A percentile compares a stretch with the other conserved stretches of the same genome.
Evolutionary conservation across 2,329 filamentous ascomycete genomes (phyloP).

Genomic region (Beauveria caledonica): DNA sequence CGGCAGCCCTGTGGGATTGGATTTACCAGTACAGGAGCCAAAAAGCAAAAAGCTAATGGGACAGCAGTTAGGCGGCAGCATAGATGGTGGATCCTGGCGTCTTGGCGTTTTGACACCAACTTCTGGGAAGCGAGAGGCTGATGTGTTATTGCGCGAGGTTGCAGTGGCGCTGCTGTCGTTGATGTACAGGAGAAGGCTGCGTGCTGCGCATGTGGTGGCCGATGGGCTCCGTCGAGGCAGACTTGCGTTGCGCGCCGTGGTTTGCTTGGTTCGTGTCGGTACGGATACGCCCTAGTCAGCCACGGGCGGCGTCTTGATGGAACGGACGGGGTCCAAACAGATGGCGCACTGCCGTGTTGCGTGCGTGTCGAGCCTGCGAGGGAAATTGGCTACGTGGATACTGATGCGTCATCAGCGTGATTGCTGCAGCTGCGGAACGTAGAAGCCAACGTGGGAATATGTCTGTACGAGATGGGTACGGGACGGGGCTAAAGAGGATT

Average conservation of each 20-base stretch:
- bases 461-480: background rate
- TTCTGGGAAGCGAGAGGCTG: background rate
- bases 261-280: background rate
- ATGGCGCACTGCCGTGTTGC: background rate
- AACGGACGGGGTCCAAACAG: constrained; percentile 6
- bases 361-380: background rate
- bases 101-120: constrained; percentile 6
- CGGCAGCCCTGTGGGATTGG: background rate
- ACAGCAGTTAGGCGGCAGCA: background rate
- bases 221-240: background rate
- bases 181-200: background rate
- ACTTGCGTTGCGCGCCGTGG: background rate
- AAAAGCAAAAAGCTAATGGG: background rate
- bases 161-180: background rate
- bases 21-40: no score
- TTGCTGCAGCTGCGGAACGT: background rate
- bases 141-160: background rate
- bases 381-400: constrained; percentile 9
- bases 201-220: background rate
- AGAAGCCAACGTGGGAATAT: background rate
- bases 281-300: background rate
- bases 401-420: constrained; percentile 6
- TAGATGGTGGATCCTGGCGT: background rate
- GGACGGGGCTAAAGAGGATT: background rate
- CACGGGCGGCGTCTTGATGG: background rate